Conservation (phyloP, 2,329 filamentous ascomycete genomes). For the Hymenoscyphus scutula region DNA sequence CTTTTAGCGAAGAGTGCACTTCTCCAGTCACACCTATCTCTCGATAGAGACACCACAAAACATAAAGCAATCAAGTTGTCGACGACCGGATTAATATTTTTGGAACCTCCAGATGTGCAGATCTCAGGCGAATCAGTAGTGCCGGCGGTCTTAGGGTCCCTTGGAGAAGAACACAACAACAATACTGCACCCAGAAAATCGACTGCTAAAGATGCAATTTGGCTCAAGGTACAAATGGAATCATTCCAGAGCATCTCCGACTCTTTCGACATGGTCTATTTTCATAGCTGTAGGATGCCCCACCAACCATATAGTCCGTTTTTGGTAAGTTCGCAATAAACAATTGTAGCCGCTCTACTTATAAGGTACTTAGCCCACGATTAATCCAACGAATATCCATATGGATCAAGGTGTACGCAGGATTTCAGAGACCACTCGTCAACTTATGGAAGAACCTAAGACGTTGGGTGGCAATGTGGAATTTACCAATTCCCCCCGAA, state of each 20-base stretch:
- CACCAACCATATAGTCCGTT: not conserved
- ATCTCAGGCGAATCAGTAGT: conserved; percentile 2
- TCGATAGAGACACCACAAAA: not conserved
- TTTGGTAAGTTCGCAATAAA: not conserved
- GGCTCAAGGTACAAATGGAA: conserved; percentile 4
- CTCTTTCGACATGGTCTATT: not conserved
- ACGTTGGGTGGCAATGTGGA: not conserved
- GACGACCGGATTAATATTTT: not conserved
- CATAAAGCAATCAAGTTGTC: not conserved
- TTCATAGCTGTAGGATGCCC: not conserved
- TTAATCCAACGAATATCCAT: not conserved
- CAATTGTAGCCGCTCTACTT: not conserved
- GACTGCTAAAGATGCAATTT: not conserved
- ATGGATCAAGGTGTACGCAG: too few relatives aligned
- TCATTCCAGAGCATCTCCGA: conserved; percentile 7
- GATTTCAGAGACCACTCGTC: too few relatives aligned
- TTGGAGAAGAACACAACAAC: not conserved
- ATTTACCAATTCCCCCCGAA: not conserved
- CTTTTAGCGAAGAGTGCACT: conserved; percentile 6
- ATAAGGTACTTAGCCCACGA: not conserved
- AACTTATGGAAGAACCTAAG: not conserved
- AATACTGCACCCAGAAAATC: not conserved
- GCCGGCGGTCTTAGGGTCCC: not conserved
- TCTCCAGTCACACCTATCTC: conserved; percentile 4
- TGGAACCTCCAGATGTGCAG: not conserved